These are phyloP conservation scores for Juncus effusus DNA, from an alignment of 176 grass and related monocot genomes.

Conservation along the genomic window DNA sequence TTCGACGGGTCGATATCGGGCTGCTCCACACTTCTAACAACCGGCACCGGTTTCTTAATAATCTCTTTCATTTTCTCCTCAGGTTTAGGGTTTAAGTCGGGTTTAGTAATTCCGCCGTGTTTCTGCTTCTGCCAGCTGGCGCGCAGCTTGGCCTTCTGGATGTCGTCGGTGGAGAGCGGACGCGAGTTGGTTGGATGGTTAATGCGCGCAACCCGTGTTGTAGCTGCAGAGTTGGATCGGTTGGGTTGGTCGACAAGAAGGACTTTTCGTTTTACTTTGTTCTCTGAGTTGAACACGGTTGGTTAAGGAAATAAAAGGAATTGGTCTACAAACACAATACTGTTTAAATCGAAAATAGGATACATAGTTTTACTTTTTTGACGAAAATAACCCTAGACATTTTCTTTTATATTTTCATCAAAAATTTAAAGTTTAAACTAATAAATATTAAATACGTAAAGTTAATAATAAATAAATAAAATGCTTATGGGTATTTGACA, in stretches of 20 bases:
- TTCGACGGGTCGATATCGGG: slow-evolving; percentile 30
- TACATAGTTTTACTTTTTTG: no score
- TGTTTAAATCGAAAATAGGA: no score
- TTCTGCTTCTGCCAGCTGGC: slow-evolving; percentile 96
- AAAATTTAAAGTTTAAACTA: no score
- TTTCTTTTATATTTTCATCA: no score
- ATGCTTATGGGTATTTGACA: no score
- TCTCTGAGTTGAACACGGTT: slow-evolving; percentile 34
- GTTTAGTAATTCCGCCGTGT: slow-evolving; percentile 52
- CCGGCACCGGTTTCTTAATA: background rate
- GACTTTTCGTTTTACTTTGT: slow-evolving; percentile 84
- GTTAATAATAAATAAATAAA: no score
- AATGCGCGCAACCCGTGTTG: slow-evolving; percentile 46
- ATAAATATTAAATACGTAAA: no score
- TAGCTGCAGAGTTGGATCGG: slow-evolving; percentile 56
- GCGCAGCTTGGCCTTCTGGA: slow-evolving; percentile 96
- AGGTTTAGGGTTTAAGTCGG: slow-evolving; percentile 33
- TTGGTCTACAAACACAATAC: no score
- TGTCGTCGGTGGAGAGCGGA: slow-evolving; percentile 94
- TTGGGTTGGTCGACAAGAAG: slow-evolving; percentile 73
- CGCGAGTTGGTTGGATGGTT: slow-evolving; percentile 52
- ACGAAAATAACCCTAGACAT: no score
- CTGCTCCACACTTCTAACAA: slow-evolving; percentile 12
- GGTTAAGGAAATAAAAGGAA: no score
- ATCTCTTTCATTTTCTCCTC: slow-evolving; percentile 30